These are phyloP conservation scores for Truncatella angustata DNA, from an alignment of 2,329 filamentous ascomycete species.

Conservation along the genomic window DNA sequence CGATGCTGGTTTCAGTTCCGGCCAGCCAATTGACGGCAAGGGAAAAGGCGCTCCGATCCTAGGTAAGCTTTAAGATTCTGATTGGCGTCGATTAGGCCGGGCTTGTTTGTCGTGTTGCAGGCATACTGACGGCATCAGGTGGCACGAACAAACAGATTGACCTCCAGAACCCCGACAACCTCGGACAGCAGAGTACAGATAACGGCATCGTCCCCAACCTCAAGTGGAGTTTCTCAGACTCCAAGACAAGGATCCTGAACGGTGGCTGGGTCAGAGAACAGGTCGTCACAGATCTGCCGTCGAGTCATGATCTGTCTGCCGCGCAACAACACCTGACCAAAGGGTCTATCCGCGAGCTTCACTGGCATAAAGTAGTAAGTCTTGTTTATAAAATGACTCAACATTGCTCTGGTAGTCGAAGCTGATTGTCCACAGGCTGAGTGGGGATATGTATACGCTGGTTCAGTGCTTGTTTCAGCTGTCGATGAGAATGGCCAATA, in stretches of 20 bases:
- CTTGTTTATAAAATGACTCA: not conserved
- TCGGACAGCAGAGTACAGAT: constrained; percentile 61
- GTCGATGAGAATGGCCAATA: constrained; percentile 61
- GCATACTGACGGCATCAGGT: constrained; percentile 40
- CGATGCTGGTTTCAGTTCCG: not conserved
- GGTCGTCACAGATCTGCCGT: constrained; percentile 64
- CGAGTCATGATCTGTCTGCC: constrained; percentile 63
- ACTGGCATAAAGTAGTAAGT: constrained; percentile 64
- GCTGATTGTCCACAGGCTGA: no score
- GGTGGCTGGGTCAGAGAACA: constrained; percentile 68
- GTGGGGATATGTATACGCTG: constrained; percentile 61
- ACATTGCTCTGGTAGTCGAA: not conserved
- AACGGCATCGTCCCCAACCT: constrained; percentile 63
- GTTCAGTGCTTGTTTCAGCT: constrained; percentile 56
- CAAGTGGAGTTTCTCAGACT: constrained; percentile 70
- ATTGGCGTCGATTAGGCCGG: no score
- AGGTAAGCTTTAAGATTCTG: not conserved
- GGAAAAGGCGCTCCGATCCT: constrained; percentile 2
- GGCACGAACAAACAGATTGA: constrained; percentile 63
- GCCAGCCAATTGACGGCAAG: constrained; percentile 3
- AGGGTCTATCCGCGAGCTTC: constrained; percentile 63
- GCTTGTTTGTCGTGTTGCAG: not conserved
- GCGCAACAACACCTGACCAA: constrained; percentile 68
- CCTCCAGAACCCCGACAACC: constrained; percentile 61
- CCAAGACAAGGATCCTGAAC: constrained; percentile 58